Conservation (phyloP, 164 flowering plant genomes). For the Liquidambar formosana region DNA sequence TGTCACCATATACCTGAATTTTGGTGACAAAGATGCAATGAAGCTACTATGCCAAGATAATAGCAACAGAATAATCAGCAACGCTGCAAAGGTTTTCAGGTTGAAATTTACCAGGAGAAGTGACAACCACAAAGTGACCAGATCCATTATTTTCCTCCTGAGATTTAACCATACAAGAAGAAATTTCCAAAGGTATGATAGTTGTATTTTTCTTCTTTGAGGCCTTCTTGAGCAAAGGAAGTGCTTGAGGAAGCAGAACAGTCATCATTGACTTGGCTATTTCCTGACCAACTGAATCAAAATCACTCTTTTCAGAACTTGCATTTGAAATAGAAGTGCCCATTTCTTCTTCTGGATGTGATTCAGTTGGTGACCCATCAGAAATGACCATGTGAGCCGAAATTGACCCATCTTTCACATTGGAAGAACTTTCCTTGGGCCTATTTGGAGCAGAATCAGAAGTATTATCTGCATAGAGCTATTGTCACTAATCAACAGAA, state of each 20-base stretch:
- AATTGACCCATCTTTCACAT: conserved; percentile 21
- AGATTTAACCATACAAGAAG: conserved; percentile 12
- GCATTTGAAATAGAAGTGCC: conserved; percentile 30
- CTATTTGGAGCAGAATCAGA: conserved; percentile 25
- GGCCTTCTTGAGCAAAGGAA: conserved; percentile 69
- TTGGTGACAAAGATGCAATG: background rate
- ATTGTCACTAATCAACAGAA: background rate
- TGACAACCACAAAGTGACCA: conserved; percentile 10
- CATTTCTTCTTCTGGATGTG: conserved; percentile 39
- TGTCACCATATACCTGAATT: background rate
- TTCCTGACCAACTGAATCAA: conserved; percentile 75
- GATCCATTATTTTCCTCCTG: conserved; percentile 17
- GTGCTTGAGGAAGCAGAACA: conserved; percentile 85
- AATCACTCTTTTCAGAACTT: conserved; percentile 51
- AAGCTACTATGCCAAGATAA: background rate
- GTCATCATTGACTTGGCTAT: conserved; percentile 79
- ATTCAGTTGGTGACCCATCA: conserved; percentile 32
- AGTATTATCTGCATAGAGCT: conserved; percentile 31
- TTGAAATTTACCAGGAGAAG: conserved; percentile 33
- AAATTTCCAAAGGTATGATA: conserved; percentile 14
- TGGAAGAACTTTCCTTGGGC: conserved; percentile 16
- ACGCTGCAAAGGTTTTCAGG: background rate
- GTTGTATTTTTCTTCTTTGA: conserved; percentile 42
- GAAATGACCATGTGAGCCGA: conserved; percentile 16
- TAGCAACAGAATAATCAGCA: conserved; percentile 2